Evolutionary conservation across 768 basidiomycete genomes (phyloP), one percentile per base, ranked within the genome.

Genomic region (Lyophyllum shimeji): DNA sequence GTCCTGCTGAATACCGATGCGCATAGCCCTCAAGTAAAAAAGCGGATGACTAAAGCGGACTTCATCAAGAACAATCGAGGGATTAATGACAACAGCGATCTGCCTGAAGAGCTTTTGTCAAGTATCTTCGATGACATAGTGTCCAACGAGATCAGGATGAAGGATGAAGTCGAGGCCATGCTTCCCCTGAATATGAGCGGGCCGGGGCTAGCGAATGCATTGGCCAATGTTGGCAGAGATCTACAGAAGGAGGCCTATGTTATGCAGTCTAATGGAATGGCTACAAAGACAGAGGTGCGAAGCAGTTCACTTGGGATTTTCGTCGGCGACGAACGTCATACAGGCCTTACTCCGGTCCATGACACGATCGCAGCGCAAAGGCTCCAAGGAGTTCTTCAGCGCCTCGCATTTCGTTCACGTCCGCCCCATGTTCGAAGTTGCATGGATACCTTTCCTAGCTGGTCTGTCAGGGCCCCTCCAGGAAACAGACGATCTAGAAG

Each of bases 1-100:
- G 96, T 99, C 67, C 69, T 99, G 83, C 84, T 99, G 56, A 98
- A 99, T 71, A 99, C 97, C 18, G 97, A 98, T 69, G 93, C 92
- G 17, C 93, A 98, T 73, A 98, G 86, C 73, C 94, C 93, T 20
- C 93, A 95, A 69, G 77, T 98, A 53, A 98, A 98, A 75, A 83
- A 84, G 60, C 87, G 95, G 37, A 99, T 99, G 97, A 87, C 92
- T 0, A 95, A 90, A 65, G 72, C 74, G 7, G 95, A 94, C 63
- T 99, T 99, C 70, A 70, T 93, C 65, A 93, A 88, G 73, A 99
- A 98, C 71, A 98, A 97, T 67, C 84, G 94, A 27, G 95, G 95
- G 13, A 98, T 99, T 72, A 98, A 99, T 65, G 95, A 98, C 65
- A 84, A 83, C 56, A 79, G 81, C 37, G 88, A 95, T 70, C 82